These are phyloP conservation scores for Dichomitus squalens DNA, from an alignment of 1,284 basidiomycete species.

Conservation along the genomic window DNA sequence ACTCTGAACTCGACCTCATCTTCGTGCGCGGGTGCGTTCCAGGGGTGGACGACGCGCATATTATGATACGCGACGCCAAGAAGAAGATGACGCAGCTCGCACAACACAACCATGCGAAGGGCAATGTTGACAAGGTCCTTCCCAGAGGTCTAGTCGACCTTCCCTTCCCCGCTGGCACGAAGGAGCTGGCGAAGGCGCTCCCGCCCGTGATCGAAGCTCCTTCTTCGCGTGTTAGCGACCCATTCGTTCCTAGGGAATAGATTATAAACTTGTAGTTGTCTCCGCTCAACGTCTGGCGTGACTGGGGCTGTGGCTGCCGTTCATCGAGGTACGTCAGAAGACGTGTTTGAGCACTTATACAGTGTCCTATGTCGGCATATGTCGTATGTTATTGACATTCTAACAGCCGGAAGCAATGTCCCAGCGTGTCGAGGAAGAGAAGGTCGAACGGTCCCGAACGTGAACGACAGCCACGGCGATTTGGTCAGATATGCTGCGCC, in stretches of 20 bases:
- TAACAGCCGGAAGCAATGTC: not conserved
- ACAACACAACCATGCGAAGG: slow-evolving; percentile 68
- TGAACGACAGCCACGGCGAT: too few relatives aligned
- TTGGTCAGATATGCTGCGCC: not conserved
- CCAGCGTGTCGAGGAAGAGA: too few relatives aligned
- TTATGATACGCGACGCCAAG: slow-evolving; percentile 78
- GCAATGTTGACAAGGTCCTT: slow-evolving; percentile 81
- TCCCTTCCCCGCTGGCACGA: slow-evolving; percentile 92
- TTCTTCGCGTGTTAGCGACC: slow-evolving; percentile 66
- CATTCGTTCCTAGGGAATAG: slow-evolving; percentile 77
- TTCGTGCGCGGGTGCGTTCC: slow-evolving; percentile 82
- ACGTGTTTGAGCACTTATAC: too few relatives aligned
- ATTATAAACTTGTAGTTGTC: slow-evolving; percentile 11
- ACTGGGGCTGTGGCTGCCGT: not conserved
- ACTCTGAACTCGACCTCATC: slow-evolving; percentile 83
- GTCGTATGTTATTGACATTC: not conserved
- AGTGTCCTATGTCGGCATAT: not conserved
- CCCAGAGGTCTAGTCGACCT: slow-evolving; percentile 82
- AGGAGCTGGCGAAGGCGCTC: slow-evolving; percentile 68
- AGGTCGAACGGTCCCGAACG: too few relatives aligned
- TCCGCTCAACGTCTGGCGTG: not conserved
- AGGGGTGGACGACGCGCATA: slow-evolving; percentile 76
- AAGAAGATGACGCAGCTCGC: slow-evolving; percentile 75
- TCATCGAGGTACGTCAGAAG: not conserved
- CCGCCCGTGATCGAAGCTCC: slow-evolving; percentile 71